These are phyloP conservation scores for Hygrophorus russula DNA, from an alignment of 768 basidiomycete genomes.

Conservation along the genomic window DNA sequence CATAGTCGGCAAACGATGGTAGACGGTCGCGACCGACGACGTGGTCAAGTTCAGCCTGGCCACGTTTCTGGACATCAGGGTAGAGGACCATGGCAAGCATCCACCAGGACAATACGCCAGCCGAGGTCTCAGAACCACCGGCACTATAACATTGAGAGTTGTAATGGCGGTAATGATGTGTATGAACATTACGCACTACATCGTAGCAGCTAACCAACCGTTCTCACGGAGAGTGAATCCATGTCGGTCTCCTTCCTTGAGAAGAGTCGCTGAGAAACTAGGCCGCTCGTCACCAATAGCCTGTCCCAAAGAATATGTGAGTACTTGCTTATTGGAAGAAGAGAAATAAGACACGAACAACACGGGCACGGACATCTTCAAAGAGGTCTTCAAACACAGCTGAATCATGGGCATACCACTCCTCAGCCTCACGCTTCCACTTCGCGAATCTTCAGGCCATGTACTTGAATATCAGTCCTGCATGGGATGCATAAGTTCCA, in stretches of 20 bases:
- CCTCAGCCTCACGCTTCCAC: slow-evolving; percentile 9
- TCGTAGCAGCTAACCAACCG: too few species aligned
- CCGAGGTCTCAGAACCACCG: neutral
- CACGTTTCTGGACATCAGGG: slow-evolving; percentile 3
- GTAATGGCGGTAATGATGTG: too few species aligned
- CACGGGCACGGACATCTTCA: slow-evolving; percentile 5
- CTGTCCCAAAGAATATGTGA: too few species aligned
- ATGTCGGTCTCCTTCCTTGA: too few species aligned
- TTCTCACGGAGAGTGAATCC: too few species aligned
- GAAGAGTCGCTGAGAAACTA: too few species aligned
- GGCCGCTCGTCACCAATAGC: too few species aligned
- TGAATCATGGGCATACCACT: slow-evolving; percentile 7
- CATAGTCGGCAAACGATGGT: slow-evolving; percentile 3
- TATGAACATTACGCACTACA: too few species aligned
- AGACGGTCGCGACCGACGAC: slow-evolving; percentile 5
- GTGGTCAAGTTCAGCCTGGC: slow-evolving; percentile 5
- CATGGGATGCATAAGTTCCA: too few species aligned
- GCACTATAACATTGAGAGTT: neutral
- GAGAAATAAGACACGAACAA: slow-evolving; percentile 5
- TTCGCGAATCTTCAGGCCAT: too few species aligned
- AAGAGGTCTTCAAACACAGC: slow-evolving; percentile 7
- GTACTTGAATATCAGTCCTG: too few species aligned
- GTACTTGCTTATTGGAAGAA: too few species aligned
- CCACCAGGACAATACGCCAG: neutral
- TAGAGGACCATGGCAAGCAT: slow-evolving; percentile 3